Percentiles rank a stretch among this genome's conserved stretches.
These are phyloP conservation scores for Tuber melanosporum DNA, from an alignment of 495 filamentous ascomycete genomes.

Conservation along the genomic window DNA sequence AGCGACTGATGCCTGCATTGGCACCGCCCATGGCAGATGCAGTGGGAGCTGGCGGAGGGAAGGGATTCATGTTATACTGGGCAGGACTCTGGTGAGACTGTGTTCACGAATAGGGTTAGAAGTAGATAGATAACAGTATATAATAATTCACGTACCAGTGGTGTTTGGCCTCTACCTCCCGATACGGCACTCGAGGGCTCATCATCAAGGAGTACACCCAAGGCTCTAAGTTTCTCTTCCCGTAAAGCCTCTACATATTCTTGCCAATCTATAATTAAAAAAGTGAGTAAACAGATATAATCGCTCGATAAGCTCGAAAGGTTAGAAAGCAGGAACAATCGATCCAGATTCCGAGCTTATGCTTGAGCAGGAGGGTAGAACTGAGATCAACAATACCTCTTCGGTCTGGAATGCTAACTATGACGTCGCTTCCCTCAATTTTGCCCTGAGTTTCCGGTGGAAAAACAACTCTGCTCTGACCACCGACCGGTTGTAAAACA, in stretches of 20 bases:
- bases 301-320: background rate
- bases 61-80: constrained; percentile 28
- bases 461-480: constrained; percentile 64
- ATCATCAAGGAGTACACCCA: constrained; percentile 74
- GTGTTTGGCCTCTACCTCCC: constrained; percentile 36
- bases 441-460: constrained; percentile 59
- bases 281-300: background rate
- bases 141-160: constrained; percentile 30
- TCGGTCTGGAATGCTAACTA: constrained; percentile 69
- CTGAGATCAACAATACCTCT: constrained; percentile 34
- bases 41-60: constrained; percentile 36
- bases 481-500: constrained; percentile 46
- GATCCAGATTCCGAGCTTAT: background rate
- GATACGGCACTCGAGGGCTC: constrained; percentile 52
- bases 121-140: constrained; percentile 13
- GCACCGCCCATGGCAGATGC: constrained; percentile 38
- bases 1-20: constrained; percentile 32
- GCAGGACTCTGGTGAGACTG: constrained; percentile 36
- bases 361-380: background rate
- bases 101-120: constrained; percentile 21
- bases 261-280: constrained; percentile 59
- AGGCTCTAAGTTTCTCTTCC: constrained; percentile 82
- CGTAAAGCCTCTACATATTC: constrained; percentile 69
- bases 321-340: background rate
- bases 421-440: constrained; percentile 47